Evolutionary conservation across 768 basidiomycete genomes (phyloP).

Genomic region (Lentinus tigrinus): DNA sequence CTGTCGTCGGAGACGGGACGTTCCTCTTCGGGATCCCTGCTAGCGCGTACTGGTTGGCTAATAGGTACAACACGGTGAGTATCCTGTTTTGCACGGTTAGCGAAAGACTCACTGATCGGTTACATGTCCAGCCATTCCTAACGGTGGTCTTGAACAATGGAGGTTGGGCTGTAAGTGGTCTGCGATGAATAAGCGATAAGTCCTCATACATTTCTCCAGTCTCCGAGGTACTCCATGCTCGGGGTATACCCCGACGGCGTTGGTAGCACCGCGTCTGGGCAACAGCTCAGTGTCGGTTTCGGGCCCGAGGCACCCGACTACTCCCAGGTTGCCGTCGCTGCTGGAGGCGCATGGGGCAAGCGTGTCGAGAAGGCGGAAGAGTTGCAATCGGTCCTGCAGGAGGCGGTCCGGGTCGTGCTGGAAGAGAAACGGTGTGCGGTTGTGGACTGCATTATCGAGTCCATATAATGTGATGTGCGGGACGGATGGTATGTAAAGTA

Average conservation of each 20-base stretch:
- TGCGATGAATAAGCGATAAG: not conserved
- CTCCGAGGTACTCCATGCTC: constrained; percentile 64
- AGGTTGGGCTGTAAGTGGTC: constrained; percentile 53
- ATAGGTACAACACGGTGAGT: constrained; percentile 62
- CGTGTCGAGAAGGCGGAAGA: constrained; percentile 30
- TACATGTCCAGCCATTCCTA: constrained; percentile 54
- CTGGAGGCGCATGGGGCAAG: constrained; percentile 68
- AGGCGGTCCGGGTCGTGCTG: constrained; percentile 55
- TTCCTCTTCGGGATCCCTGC: constrained; percentile 68
- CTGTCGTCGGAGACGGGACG: constrained; percentile 68
- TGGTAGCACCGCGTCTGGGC: constrained; percentile 43
- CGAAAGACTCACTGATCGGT: not conserved
- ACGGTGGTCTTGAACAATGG: constrained; percentile 73
- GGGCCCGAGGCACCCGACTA: constrained; percentile 64
- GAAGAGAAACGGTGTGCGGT: constrained; percentile 64
- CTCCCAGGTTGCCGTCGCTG: constrained; percentile 61
- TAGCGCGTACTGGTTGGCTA: constrained; percentile 69
- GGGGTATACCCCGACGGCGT: constrained; percentile 60
- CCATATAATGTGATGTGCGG: constrained; percentile 9
- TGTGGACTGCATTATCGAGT: constrained; percentile 50
- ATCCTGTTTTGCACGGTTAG: not conserved
- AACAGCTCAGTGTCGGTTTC: constrained; percentile 60
- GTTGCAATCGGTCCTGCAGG: constrained; percentile 36
- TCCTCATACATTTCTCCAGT: constrained; percentile 29
- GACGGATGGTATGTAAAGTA: not conserved